Evolutionary conservation across 108 stramenopile genomes (phyloP), one percentile per base, ranked within the genome.

Genomic region (Fragilaria radians): DNA sequence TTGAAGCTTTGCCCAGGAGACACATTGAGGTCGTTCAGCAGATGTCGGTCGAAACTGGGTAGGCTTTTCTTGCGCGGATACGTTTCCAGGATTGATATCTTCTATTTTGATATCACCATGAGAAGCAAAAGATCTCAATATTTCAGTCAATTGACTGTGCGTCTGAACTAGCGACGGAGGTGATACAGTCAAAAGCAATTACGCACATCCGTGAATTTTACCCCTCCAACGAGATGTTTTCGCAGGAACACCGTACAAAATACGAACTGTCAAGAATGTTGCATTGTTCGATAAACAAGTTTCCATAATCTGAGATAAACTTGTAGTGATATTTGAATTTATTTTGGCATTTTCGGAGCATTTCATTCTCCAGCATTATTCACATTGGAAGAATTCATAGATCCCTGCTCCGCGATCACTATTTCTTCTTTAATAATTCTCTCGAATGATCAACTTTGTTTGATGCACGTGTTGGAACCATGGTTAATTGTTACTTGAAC

Each of bases 181-280:
- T n/a, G n/a, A n/a, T n/a, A n/a, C n/a, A n/a, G n/a, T n/a, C 49
- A 82, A 48, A 34, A 82, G 60, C 26, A 82, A 32, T 36, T 78
- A 78, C 24, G 61, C 74, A 4, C 57, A 56, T 11, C 81, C 81
- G 3, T 52, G 50, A 18, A 62, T 73, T 29, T 70, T 74, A 24
- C 81, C 81, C 24, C 77, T 68, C n/a, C n/a, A n/a, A 19, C 63
- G 36, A 1, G 74, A 76, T 51, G 70, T 75, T 47, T 67, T 67
- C 7, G 81, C 74, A 3, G 81, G 81, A 24, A 72, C 53, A 23
- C 69, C 71, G 48, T 82, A 82, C 46, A 78, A 47, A 5, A 73
- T 60, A 42, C 74, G 70, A 5, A 59, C 71, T 5, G 59, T 57
- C 23, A 76, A 64, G 34, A n/a, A n/a, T n/a, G n/a, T n/a, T n/a